A percentile compares a stretch with the other conserved stretches of the same genome.
Conservation (phyloP, 345 rosid genomes). For the Pistacia integerrima region DNA sequence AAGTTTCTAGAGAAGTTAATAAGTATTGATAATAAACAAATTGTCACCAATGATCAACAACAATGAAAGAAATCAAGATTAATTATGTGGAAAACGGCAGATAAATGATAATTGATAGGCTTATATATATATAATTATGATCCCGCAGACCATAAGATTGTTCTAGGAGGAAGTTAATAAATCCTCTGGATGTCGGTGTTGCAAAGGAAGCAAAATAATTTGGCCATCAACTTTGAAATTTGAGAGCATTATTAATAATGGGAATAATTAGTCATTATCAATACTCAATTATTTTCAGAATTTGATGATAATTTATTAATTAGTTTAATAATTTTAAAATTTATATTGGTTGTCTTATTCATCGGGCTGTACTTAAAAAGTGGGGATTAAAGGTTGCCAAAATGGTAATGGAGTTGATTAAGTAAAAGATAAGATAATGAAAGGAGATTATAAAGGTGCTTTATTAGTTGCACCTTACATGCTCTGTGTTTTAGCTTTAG, state of each 20-base stretch:
- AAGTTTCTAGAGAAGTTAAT: too few relatives aligned
- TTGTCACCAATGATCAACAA: background rate
- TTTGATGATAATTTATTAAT: background rate
- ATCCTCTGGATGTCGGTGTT: background rate
- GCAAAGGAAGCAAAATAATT: background rate
- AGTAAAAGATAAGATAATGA: constrained; percentile 9
- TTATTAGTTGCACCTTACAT: constrained; percentile 4
- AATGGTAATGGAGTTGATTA: too few relatives aligned
- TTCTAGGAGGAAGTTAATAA: background rate
- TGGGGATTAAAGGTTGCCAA: background rate
- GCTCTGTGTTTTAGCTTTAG: background rate
- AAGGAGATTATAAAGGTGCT: constrained; percentile 7
- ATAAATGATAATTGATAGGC: background rate
- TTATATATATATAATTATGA: background rate
- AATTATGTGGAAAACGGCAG: background rate
- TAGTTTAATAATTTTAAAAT: background rate
- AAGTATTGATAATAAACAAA: background rate
- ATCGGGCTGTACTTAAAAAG: background rate
- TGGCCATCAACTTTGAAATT: background rate
- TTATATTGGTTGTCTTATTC: constrained; percentile 25
- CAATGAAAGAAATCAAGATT: background rate
- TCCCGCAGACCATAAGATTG: too few relatives aligned
- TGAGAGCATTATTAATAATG: too few relatives aligned
- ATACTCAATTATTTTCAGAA: constrained; percentile 17
- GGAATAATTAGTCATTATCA: constrained; percentile 14